These are phyloP conservation scores for Baorangia bicolor DNA, from an alignment of 768 basidiomycete species.

Conservation along the genomic window DNA sequence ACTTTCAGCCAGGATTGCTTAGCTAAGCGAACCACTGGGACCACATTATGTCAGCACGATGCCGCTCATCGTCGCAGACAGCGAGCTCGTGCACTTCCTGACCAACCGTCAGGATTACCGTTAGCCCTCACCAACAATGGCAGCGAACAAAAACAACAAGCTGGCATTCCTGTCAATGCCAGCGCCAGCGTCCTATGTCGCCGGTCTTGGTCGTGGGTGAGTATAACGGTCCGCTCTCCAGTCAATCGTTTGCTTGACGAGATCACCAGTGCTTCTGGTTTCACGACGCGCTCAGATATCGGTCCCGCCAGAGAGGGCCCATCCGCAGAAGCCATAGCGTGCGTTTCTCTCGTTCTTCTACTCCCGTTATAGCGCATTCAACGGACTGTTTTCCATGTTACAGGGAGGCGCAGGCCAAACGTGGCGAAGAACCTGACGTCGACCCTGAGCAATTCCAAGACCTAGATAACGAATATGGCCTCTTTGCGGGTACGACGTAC, in stretches of 20 bases:
- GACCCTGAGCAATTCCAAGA: constrained; percentile 94
- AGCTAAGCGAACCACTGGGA: too few species aligned
- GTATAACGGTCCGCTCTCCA: constrained; percentile 25
- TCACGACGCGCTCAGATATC: constrained; percentile 98
- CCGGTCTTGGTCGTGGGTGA: constrained; percentile 96
- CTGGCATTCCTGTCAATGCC: constrained; percentile 88
- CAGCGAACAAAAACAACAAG: constrained; percentile 69
- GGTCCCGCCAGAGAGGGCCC: constrained; percentile 96
- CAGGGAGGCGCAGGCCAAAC: constrained; percentile 81
- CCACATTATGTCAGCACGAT: too few species aligned
- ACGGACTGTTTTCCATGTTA: neutral
- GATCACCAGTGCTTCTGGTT: constrained; percentile 79
- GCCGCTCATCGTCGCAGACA: too few species aligned
- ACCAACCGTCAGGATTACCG: too few species aligned
- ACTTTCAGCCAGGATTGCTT: too few species aligned
- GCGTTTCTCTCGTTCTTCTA: constrained; percentile 29
- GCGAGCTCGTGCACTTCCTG: too few species aligned
- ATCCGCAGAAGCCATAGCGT: constrained; percentile 89
- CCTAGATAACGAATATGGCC: constrained; percentile 94
- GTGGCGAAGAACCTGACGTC: constrained; percentile 85
- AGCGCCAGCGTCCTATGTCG: constrained; percentile 95
- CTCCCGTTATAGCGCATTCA: neutral
- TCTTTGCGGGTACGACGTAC: constrained; percentile 94
- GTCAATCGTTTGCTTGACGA: constrained; percentile 10
- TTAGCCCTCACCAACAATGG: constrained; percentile 30